Percentiles rank a stretch among this genome's conserved stretches.
These are phyloP conservation scores for Trichoderma pleuroti DNA, from an alignment of 2,329 filamentous ascomycete genomes.

Conservation along the genomic window DNA sequence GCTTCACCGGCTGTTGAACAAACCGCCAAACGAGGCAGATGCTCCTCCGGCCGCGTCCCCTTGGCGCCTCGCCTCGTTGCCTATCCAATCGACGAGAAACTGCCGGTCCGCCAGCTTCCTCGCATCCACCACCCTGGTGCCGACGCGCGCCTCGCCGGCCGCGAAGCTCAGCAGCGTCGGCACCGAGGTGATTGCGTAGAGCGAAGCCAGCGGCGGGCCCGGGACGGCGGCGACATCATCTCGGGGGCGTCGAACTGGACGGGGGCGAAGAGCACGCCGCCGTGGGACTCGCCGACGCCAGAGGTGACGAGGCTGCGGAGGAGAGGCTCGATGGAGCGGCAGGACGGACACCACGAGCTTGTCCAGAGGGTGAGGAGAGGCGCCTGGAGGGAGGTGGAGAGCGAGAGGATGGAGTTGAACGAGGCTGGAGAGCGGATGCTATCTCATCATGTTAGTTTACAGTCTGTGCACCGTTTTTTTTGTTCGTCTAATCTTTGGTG, in stretches of 20 bases:
- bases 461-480: neutral
- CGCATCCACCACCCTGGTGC: constrained; percentile 43
- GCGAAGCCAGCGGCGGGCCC: constrained; percentile 24
- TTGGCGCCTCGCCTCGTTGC: constrained; percentile 46
- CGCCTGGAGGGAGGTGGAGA: constrained; percentile 50
- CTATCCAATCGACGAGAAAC: constrained; percentile 54
- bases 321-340: constrained; percentile 48
- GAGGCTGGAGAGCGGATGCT: neutral
- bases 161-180: neutral
- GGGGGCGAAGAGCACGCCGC: constrained; percentile 51
- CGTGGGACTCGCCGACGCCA: constrained; percentile 52
- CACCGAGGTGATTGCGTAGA: neutral
- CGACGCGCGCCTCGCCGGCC: neutral
- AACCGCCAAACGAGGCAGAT: neutral
- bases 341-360: constrained; percentile 55
- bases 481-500: neutral
- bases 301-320: constrained; percentile 46
- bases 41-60: constrained; percentile 43
- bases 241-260: constrained; percentile 58
- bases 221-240: constrained; percentile 41
- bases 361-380: constrained; percentile 62
- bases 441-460: neutral
- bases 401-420: constrained; percentile 41
- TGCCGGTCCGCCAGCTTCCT: constrained; percentile 45
- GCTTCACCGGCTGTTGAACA: neutral